phyloP scores from a whole-genome alignment of 345 rosid species.

The Lenwebbia sp. region DNA sequence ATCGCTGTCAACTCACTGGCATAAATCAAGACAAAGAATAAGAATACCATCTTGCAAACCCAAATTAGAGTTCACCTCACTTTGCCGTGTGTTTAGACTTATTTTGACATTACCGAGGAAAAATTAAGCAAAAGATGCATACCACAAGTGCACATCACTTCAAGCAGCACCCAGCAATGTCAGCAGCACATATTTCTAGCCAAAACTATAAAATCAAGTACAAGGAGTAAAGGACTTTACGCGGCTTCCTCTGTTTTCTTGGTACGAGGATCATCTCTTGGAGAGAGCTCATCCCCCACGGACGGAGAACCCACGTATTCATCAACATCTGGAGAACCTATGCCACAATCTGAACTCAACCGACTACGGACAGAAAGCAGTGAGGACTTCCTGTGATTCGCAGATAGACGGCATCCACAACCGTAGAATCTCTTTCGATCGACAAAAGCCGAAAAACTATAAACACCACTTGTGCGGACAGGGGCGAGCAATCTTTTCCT shows the following conservation, averaged over 20 bases:
- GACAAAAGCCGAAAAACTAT: background rate
- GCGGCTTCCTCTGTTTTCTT: slow-evolving; percentile 9
- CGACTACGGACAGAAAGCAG: slow-evolving; percentile 25
- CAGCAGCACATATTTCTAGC: background rate
- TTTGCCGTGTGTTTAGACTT: background rate
- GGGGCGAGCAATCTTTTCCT: slow-evolving; percentile 4
- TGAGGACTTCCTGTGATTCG: slow-evolving; percentile 5
- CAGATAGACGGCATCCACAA: background rate
- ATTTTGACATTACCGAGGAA: background rate
- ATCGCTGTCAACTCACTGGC: slow-evolving; percentile 28
- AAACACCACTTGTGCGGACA: background rate
- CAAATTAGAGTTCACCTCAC: background rate
- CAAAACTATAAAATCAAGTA: background rate
- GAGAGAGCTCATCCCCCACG: slow-evolving; percentile 3
- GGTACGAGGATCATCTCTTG: slow-evolving; percentile 16
- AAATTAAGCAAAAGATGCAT: background rate
- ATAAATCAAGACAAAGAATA: slow-evolving; percentile 3
- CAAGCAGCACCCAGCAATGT: background rate
- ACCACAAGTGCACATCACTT: background rate
- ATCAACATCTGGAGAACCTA: slow-evolving; percentile 24
- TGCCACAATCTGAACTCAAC: slow-evolving; percentile 28
- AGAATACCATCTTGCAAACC: background rate
- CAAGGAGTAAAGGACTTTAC: slow-evolving; percentile 30
- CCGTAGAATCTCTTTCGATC: slow-evolving; percentile 4
- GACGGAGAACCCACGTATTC: slow-evolving; percentile 10